phyloP scores from a whole-genome alignment of 2,329 filamentous ascomycete genomes.

The Fusarium cyanostomum region DNA sequence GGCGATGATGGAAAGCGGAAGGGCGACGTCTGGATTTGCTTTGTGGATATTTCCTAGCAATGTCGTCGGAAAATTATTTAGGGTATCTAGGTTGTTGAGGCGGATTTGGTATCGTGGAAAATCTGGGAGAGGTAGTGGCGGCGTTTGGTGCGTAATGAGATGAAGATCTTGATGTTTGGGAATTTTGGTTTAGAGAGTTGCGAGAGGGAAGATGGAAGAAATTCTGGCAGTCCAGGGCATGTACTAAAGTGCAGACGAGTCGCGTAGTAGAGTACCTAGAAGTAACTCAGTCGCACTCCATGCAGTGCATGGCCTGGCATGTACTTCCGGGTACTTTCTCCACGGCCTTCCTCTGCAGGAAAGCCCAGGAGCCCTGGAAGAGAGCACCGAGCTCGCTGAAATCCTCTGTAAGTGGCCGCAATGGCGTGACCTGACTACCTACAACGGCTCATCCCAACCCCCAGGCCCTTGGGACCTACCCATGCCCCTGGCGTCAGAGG shows the following conservation, averaged over 20 bases:
- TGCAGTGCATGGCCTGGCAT: neutral
- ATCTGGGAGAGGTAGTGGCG: neutral
- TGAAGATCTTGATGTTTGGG: conserved; percentile 25
- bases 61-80: neutral
- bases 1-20: conserved; percentile 30
- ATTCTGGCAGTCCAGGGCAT: conserved; percentile 30
- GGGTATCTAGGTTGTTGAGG: conserved; percentile 20
- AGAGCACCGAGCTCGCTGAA: conserved; percentile 20
- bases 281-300: neutral
- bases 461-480: conserved; percentile 2
- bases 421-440: conserved; percentile 5
- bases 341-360: neutral
- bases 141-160: conserved; percentile 10
- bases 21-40: conserved; percentile 4
- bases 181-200: conserved; percentile 28
- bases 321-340: neutral
- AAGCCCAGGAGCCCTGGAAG: conserved; percentile 26
- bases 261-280: conserved; percentile 7
- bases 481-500: conserved; percentile 29
- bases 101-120: neutral
- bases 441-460: conserved; percentile 13
- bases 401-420: conserved; percentile 14
- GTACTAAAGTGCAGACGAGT: conserved; percentile 17
- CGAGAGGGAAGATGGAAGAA: conserved; percentile 33
- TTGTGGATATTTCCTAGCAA: conserved; percentile 7